phyloP scores from a whole-genome alignment of 129 eudicot genomes.

The Helianthus tuberosus region DNA sequence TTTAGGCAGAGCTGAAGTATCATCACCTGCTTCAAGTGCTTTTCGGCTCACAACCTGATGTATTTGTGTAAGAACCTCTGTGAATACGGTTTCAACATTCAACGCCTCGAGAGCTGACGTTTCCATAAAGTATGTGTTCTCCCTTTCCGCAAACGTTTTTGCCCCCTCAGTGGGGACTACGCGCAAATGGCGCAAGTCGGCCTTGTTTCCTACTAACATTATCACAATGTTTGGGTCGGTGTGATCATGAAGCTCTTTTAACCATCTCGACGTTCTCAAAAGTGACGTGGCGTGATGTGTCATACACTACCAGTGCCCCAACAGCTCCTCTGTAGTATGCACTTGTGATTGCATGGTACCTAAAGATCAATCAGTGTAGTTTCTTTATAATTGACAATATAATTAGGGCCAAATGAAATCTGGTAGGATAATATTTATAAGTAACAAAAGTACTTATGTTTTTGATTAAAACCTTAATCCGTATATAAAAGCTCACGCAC shows the following conservation, averaged over 20 bases:
- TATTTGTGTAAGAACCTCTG: constrained; percentile 11
- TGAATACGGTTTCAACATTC: constrained; percentile 11
- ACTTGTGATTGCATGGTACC: constrained; percentile 17
- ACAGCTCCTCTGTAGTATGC: constrained; percentile 18
- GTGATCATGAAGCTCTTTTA: constrained; percentile 19
- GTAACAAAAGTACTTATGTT: too few relatives aligned
- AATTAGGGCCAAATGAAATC: constrained; percentile 4
- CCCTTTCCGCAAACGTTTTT: constrained; percentile 8
- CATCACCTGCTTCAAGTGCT: constrained; percentile 3
- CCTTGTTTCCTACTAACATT: constrained; percentile 14
- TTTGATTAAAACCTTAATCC: too few relatives aligned
- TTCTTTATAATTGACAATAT: not conserved
- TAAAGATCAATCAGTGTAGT: not conserved
- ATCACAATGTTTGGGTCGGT: constrained; percentile 10
- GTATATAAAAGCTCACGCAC: too few relatives aligned
- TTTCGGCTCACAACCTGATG: constrained; percentile 12
- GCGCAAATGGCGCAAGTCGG: constrained; percentile 15
- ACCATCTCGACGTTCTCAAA: constrained; percentile 18
- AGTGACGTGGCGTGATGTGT: constrained; percentile 15
- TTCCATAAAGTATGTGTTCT: constrained; percentile 5
- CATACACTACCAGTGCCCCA: constrained; percentile 2
- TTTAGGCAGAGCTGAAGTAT: constrained; percentile 14
- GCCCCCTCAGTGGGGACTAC: constrained; percentile 21
- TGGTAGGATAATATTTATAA: too few relatives aligned
- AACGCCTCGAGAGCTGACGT: constrained; percentile 3